Evolutionary conservation across 2,329 filamentous ascomycete genomes (phyloP).

Genomic region (Cytospora piceicola): DNA sequence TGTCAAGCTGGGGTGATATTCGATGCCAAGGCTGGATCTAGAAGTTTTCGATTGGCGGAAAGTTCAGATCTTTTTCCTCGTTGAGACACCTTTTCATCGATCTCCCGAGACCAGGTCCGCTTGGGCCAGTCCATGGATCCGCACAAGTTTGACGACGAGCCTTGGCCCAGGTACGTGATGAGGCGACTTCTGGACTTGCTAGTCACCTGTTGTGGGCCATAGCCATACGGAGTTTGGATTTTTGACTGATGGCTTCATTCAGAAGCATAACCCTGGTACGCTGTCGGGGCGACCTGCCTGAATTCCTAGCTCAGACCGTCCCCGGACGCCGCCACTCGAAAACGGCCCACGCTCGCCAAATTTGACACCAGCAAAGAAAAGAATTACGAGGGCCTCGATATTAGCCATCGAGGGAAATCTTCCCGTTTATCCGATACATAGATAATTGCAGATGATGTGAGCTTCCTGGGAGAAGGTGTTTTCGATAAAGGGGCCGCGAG

Average conservation of each 20-base stretch:
- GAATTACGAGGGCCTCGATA: neutral
- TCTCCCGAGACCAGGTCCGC: constrained; percentile 11
- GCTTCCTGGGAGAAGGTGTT: neutral
- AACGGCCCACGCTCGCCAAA: neutral
- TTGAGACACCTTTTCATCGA: constrained; percentile 16
- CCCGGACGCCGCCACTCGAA: neutral
- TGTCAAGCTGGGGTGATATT: constrained; percentile 31
- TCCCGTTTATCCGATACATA: constrained; percentile 20
- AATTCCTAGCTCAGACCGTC: constrained; percentile 7
- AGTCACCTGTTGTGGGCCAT: constrained; percentile 6
- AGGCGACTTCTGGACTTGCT: constrained; percentile 2
- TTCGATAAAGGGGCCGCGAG: constrained; percentile 13
- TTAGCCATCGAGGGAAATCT: constrained; percentile 11
- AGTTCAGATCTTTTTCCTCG: constrained; percentile 21
- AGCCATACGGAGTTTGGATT: constrained; percentile 10
- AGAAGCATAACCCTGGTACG: neutral
- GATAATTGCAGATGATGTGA: neutral
- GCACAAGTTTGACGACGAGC: neutral
- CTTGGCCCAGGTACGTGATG: neutral
- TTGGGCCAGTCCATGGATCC: neutral
- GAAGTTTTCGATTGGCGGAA: constrained; percentile 34
- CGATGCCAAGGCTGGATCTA: constrained; percentile 29
- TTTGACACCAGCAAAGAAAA: neutral
- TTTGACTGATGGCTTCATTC: neutral
- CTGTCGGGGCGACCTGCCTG: constrained; percentile 17